Base-by-base conservation (phyloP, 2,329 filamentous ascomycete genomes). In the Arthrobotrys pseudoclavata region DNA sequence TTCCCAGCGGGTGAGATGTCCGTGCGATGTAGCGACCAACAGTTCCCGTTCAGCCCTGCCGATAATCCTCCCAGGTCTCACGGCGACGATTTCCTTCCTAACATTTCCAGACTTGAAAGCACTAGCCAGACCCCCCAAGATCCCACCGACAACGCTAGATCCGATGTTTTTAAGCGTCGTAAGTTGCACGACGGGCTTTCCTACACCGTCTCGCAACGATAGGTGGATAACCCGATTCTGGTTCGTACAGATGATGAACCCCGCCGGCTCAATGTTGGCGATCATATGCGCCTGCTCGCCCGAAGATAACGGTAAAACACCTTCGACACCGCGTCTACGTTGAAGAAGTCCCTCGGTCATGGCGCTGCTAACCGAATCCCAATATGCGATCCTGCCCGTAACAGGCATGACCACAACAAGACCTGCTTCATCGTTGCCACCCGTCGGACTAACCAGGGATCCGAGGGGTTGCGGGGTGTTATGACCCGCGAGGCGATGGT, bases 141-240 rank as follows among this genome's bases (percentile, higher is more conserved):
- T 83, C n/a, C 83, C 85, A 29, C 74, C 74, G 24, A 77, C 74
- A 10, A 77, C 67, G 34, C 74, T 71, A 13, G 88, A 86, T 2
- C 88, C 87, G 26, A 88, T 84, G 68, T 86, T 88, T 60, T 89
- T 90, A 66, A 99, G 85, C 80, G 94, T 92, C 80, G 93, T 92
- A 0, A 92, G 90, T 12, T 89, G 89, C 62, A 99, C 91, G 48
- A 89, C 88, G 2, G 95, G 92, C 82, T 94, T 91, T 24, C 96
- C 96, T 83, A 97, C 93, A 50, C 90, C 86, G 83, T 99, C 95
- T 81, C 94, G 89, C 15, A 98, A 87, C 63, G 89, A 94, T 83
- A 99, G 86, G 83, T 97, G 96, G 4, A 92, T 93, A 47, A 97
- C 86, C 76, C 96, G 89, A 13, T 96, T 96, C 75, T 89, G 94